Evolutionary conservation across 1,284 basidiomycete species (phyloP), one percentile per base, ranked within the genome.

Genomic region (Boletus semigastroideus): DNA sequence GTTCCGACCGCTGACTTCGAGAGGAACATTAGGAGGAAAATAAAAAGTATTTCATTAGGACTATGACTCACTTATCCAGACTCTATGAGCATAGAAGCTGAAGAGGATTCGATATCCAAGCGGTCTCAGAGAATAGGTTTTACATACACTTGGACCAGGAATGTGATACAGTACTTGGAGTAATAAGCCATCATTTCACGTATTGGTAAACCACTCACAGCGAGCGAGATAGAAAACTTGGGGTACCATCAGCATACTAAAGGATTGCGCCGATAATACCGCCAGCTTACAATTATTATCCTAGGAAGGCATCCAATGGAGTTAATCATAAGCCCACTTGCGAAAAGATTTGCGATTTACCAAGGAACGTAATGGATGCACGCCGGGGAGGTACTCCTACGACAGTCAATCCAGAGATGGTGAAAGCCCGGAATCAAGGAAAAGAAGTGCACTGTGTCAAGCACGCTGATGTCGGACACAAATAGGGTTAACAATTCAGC

Each of bases 1-100:
- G 34, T 51, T 62, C 17, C 20, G 31, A 39, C 51, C 50, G 14
- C 56, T 61, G 39, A 62, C 60, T 63, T 45, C 20, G 43, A 9
- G 17, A 19, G 9, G 9, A 33, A 27, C 12, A 17, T 50, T 17
- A 44, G 14, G 14, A 49, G 13, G 14, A 14, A 17, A 7, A 17
- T 4, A 33, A 11, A 36, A 12, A 13, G 20, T 22, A 13, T 9
- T 25, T 25, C 25, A 25, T 25, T 14, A 6, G n/a, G 5, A n/a
- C 9, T 5, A 34, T 19, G 16, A 52, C 59, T 39, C 45, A 61
- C 59, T 59, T 51, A 59, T 61, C 60, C 59, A 61, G 28, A 61
- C 52, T 46, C 60, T 47, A 8, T 62, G 49, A n/a, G 43, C 38
- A 25, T 51, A 51, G 41, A 47, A 47, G 17, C 43, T 47, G 22